phyloP scores from a whole-genome alignment of 2,329 filamentous ascomycete genomes.

The Monilinia fructicola region DNA sequence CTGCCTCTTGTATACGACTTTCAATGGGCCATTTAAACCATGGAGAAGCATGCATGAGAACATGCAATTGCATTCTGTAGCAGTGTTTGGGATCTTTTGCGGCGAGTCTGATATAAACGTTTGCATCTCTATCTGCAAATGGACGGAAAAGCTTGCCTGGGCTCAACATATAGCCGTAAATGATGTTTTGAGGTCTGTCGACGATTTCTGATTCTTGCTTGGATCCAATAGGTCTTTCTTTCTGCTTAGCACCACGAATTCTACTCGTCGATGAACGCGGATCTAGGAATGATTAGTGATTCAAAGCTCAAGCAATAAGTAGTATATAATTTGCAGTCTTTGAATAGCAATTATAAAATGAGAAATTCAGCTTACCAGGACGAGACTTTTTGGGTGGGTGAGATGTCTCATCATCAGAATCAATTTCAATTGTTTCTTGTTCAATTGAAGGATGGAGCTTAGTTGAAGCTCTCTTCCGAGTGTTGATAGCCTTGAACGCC shows the following conservation, averaged over 20 bases:
- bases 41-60: not conserved
- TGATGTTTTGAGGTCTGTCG: not conserved
- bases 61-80: not conserved
- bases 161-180: not conserved
- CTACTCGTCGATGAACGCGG: not conserved
- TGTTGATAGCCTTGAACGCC: slow-evolving; percentile 1
- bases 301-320: too few relatives aligned
- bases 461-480: not conserved
- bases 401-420: not conserved
- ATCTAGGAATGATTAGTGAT: not conserved
- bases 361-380: not conserved
- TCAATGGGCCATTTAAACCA: not conserved
- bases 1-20: not conserved
- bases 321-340: accelerated
- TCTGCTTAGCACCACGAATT: not conserved
- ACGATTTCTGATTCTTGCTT: not conserved
- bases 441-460: not conserved
- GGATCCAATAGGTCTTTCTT: not conserved
- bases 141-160: not conserved
- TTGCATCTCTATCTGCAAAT: not conserved
- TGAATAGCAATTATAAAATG: too few relatives aligned
- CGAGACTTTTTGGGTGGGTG: not conserved
- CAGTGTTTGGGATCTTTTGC: too few relatives aligned
- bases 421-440: not conserved
- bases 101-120: slow-evolving; percentile 1